These are phyloP conservation scores for Calonectria pseudoreteaudii DNA, from an alignment of 2,329 filamentous ascomycete genomes.

Conservation along the genomic window DNA sequence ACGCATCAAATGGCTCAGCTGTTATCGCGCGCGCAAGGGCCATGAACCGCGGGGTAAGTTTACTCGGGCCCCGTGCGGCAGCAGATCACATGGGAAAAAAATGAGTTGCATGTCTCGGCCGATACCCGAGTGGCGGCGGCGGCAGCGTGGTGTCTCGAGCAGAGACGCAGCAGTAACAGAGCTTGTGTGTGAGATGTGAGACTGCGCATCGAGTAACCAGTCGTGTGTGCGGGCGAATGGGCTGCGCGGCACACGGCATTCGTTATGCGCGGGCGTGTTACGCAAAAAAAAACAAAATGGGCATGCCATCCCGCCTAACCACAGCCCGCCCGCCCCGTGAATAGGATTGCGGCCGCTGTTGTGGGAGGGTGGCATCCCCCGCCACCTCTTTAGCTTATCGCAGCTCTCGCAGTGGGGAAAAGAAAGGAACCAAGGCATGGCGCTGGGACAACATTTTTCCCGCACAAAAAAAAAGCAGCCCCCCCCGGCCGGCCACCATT, in stretches of 20 bases:
- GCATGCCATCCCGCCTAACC: no score
- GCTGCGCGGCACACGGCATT: neutral
- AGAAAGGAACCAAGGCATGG: neutral
- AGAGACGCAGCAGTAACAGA: neutral
- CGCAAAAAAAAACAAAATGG: neutral
- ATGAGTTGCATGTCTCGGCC: neutral
- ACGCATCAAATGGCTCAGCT: neutral
- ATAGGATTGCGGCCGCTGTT: neutral
- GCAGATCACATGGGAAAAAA: neutral
- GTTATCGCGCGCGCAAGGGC: neutral
- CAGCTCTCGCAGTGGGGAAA: constrained; percentile 11
- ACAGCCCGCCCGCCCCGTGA: no score
- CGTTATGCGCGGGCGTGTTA: neutral
- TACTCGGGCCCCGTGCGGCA: neutral
- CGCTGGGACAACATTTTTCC: constrained; percentile 27
- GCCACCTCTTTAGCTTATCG: constrained; percentile 1
- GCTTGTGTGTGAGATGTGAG: neutral
- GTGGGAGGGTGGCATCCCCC: neutral
- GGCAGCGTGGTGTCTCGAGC: neutral
- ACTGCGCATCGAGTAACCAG: neutral
- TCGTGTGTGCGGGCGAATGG: neutral
- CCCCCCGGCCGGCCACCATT: constrained; percentile 19
- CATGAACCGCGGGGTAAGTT: neutral
- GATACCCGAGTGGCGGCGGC: neutral
- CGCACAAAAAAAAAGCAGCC: constrained; percentile 21